Conservation (phyloP, 768 basidiomycete genomes). For the Clitopilus hobsonii region DNA sequence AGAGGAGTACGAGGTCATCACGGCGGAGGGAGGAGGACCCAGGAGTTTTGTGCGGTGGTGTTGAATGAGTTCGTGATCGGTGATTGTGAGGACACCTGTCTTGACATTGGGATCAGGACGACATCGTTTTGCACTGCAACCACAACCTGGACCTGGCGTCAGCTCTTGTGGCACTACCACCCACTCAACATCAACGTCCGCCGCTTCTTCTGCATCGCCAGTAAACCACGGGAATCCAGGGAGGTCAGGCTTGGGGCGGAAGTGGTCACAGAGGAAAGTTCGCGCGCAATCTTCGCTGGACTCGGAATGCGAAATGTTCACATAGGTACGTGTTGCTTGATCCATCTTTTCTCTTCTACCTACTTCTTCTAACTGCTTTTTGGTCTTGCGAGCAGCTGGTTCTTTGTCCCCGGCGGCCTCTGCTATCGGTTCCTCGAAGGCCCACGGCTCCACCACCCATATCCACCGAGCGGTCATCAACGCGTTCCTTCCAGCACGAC, state of each 20-base stretch:
- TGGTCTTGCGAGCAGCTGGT: neutral
- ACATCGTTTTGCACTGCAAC: conserved; percentile 5
- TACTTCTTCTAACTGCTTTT: conserved; percentile 5
- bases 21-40: neutral
- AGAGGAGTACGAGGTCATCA: conserved; percentile 5
- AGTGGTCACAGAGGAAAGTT: conserved; percentile 4
- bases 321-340: neutral
- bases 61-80: neutral
- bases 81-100: neutral
- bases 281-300: conserved; percentile 2
- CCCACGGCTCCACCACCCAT: conserved; percentile 12
- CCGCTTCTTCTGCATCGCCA: neutral
- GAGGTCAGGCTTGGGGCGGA: conserved; percentile 2
- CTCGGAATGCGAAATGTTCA: neutral
- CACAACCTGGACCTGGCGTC: neutral
- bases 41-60: neutral
- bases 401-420: neutral
- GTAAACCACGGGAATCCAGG: conserved; percentile 2
- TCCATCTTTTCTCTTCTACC: conserved; percentile 7
- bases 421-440: neutral
- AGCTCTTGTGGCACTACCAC: neutral
- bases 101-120: neutral
- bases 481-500: conserved; percentile 2
- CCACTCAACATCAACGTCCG: neutral
- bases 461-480: conserved; percentile 4